Evolutionary conservation across 2,329 filamentous ascomycete genomes (phyloP), one percentile per base, ranked within the genome.

Genomic region (Clarireedia paspali): DNA sequence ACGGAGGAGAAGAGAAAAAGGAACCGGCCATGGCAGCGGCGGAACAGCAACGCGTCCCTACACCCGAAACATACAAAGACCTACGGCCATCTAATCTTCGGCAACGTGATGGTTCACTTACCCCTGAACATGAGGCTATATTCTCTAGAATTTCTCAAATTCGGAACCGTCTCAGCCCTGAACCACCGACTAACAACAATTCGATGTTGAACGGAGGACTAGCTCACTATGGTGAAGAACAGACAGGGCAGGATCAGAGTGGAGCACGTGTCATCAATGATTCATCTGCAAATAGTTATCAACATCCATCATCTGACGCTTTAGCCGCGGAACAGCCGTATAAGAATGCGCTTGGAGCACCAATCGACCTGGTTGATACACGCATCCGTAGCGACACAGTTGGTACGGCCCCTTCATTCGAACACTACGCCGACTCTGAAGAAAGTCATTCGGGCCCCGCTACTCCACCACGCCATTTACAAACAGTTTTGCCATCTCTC

Each of bases 321-420:
- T 9, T 17, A 17, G 40, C 5, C 23, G 17, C 23, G 5, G 17
- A 44, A 9, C 17, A 44, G 23, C 17, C 30, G 30, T 12, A 4
- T 34, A 4, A 12, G 9, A 34, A 34, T 34, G 20, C 14, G 24
- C 36, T 7, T 54, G 7, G 3, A 42, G 27, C 39, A 15, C 47
- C 50, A 27, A 34, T 36, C 1, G 30, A 26, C 24, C 38, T n/a
- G 4, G 17, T 24, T 14, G 30, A 23, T 38, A 24, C 34, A 7
- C 48, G 34, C 26, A 12, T 23, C 3, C 40, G 54, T 34, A 59
- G 60, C 10, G 56, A 67, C n/a, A 66, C 63, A 2, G 62, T 59
- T 23, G 64, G 63, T 42, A 65, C 64, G 1, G 53, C 63, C 5
- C 64, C 64, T 9, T 60, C 60, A 2, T 65, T 65, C 6, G 64